Evolutionary conservation across 305 asterid genomes (phyloP).

Genomic region (Fraxinus albicans): DNA sequence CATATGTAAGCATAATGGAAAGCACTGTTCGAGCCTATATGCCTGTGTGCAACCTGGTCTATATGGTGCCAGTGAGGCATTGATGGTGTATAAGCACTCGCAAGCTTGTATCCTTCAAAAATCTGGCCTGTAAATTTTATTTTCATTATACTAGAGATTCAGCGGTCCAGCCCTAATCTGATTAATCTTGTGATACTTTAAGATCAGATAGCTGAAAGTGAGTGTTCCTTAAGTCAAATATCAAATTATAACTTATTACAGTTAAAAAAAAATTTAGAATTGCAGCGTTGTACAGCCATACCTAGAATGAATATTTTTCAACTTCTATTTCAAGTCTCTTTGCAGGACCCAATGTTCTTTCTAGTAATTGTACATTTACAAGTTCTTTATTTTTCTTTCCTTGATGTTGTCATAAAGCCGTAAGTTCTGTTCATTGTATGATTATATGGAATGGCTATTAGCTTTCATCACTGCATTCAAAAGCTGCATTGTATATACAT

Average conservation of each 20-base stretch:
- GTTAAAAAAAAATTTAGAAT: neutral
- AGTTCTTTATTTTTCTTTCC: slow-evolving; percentile 24
- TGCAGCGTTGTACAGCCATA: too few relatives aligned
- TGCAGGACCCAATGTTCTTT: slow-evolving; percentile 26
- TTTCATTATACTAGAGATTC: neutral
- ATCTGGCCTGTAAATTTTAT: neutral
- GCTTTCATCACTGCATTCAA: slow-evolving; percentile 28
- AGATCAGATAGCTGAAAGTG: neutral
- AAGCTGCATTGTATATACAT: slow-evolving; percentile 11
- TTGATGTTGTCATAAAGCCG: slow-evolving; percentile 49
- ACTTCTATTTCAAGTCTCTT: slow-evolving; percentile 22
- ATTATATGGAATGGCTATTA: slow-evolving; percentile 21
- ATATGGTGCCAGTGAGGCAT: neutral
- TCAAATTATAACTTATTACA: neutral
- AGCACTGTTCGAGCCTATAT: neutral
- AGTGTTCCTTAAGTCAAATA: neutral
- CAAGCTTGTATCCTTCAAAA: neutral
- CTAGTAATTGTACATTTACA: slow-evolving; percentile 33
- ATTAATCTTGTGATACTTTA: neutral
- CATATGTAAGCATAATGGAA: neutral
- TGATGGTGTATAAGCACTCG: neutral
- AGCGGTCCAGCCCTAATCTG: neutral
- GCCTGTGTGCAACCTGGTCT: neutral
- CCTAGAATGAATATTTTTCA: slow-evolving; percentile 15
- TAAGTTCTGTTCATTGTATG: slow-evolving; percentile 26